Conservation (phyloP, 257 asterid species). For the Capsicum rhomboideum region DNA sequence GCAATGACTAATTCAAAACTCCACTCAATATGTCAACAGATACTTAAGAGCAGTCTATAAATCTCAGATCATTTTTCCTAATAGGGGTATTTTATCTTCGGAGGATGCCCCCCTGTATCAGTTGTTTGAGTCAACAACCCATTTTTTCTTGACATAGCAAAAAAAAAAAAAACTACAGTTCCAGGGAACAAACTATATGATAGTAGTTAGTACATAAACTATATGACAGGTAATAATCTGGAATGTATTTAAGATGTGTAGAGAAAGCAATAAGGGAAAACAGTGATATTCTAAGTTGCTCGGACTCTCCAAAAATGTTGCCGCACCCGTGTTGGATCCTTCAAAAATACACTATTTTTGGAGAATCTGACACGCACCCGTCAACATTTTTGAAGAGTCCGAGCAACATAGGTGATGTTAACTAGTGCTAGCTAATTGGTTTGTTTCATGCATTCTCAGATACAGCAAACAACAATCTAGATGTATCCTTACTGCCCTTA, state of each 20-base stretch:
- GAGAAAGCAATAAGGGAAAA: not conserved
- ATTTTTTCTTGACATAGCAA: not conserved
- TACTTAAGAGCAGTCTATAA: not conserved
- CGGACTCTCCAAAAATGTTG: too few relatives aligned
- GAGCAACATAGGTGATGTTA: too few relatives aligned
- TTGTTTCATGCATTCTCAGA: not conserved
- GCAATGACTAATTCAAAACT: not conserved
- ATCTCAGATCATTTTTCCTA: not conserved
- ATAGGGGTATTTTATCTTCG: not conserved
- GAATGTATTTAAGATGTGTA: not conserved
- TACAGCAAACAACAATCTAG: not conserved
- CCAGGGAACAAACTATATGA: not conserved
- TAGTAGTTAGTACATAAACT: not conserved
- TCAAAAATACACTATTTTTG: too few relatives aligned
- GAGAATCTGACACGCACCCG: too few relatives aligned
- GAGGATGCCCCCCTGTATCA: not conserved
- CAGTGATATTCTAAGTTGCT: too few relatives aligned
- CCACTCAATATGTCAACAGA: not conserved
- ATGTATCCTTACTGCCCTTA: not conserved
- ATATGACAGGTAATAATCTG: not conserved
- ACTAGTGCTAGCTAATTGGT: not conserved
- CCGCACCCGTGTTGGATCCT: too few relatives aligned
- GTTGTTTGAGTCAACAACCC: not conserved
- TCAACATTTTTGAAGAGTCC: too few relatives aligned
- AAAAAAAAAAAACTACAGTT: not conserved